Evolutionary conservation across 805 yeast species (phyloP), one percentile per base, ranked within the genome.

Genomic region (Jamesozyma rosinii): DNA sequence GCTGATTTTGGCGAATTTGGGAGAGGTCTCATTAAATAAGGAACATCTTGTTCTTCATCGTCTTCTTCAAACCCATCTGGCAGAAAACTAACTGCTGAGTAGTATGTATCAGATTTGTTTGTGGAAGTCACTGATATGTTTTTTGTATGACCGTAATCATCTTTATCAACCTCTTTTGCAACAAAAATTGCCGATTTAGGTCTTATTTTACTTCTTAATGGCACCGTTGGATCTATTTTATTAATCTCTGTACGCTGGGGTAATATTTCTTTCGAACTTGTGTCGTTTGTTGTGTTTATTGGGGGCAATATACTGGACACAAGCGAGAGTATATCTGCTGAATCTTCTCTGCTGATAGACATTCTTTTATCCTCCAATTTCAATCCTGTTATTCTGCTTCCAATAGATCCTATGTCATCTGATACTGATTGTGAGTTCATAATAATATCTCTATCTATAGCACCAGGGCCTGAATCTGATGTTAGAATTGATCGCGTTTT

Each of bases 171-270:
- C 18, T 19, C 26, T 11, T 43, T 49, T 11, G 41, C 34, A 9
- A 17, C 9, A 38, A 52, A 53, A 10, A 55, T 40, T 14, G 49
- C 53, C 10, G 66, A 60, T 20, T 44, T 47, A 8, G 67, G 67
- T 42, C 67, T 56, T 21, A 53, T 54, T 40, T 53, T 55, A 37
- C 51, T 63, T 45, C 67, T 56, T 37, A 63, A 63, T 8, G 67
- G 67, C 2, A 58, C 53, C 2, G 58, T 46, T 11, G 67, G 67
- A 35, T 57, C 52, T 15, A 49, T 50, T 15, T 44, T 48, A 14
- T 49, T 46, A 14, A 47, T 49, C 40, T 49, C 53, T 9, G 55
- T 51, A 17, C 57, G 49, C 5, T 43, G 42, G 1, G 63, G 33
- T 17, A 33, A 13, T 2, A 21, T 18, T 9, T 39, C 37, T 2